These are phyloP conservation scores for Melampsora larici-populina DNA, from an alignment of 1,284 basidiomycete species.

Conservation along the genomic window DNA sequence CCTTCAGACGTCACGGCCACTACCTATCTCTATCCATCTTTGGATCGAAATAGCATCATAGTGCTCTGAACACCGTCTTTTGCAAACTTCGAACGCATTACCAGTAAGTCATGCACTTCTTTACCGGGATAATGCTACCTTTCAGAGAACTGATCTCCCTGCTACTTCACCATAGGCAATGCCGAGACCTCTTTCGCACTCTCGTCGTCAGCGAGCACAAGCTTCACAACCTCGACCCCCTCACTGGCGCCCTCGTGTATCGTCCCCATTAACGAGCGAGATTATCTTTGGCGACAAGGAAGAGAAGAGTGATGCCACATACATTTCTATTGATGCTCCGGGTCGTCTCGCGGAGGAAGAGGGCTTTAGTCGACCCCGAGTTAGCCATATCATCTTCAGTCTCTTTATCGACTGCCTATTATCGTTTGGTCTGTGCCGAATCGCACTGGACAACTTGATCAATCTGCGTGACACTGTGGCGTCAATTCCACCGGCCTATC, in stretches of 20 bases:
- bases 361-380: neutral
- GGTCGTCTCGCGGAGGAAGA: neutral
- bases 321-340: neutral
- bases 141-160: no score
- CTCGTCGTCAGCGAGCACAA: constrained; percentile 15
- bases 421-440: constrained; percentile 20
- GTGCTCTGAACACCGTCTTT: no score
- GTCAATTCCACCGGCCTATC: constrained; percentile 23
- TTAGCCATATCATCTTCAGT: constrained; percentile 22
- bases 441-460: constrained; percentile 35
- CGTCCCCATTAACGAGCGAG: constrained; percentile 37
- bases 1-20: no score
- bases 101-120: no score
- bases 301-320: constrained; percentile 27
- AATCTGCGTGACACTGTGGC: constrained; percentile 13
- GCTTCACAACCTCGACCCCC: constrained; percentile 1
- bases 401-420: constrained; percentile 26
- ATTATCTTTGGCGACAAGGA: constrained; percentile 19
- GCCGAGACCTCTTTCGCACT: constrained; percentile 4
- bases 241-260: constrained; percentile 39
- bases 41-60: no score
- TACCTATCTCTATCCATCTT: no score
- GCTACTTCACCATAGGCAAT: no score
- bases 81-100: no score
- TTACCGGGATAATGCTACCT: no score